Percentiles rank a stretch among this genome's conserved stretches.
These are phyloP conservation scores for Aspergillus udagawae DNA, from an alignment of 2,329 filamentous ascomycete species.

Conservation along the genomic window DNA sequence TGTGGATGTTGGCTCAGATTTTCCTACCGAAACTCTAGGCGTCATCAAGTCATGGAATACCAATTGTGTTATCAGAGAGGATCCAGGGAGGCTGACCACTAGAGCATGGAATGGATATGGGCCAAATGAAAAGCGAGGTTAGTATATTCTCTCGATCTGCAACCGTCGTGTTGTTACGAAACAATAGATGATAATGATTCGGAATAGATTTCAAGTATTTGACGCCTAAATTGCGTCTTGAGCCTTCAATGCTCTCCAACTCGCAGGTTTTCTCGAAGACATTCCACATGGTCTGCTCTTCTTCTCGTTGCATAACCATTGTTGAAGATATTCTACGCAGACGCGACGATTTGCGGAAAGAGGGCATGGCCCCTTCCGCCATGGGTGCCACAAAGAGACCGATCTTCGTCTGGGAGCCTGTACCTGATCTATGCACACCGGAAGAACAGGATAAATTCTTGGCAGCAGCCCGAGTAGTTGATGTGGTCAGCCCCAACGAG, in stretches of 20 bases:
- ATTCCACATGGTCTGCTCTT: constrained; percentile 85
- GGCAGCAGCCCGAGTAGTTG: constrained; percentile 50
- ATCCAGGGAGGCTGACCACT: constrained; percentile 69
- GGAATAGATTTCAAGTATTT: constrained; percentile 73
- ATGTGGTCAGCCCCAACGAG: constrained; percentile 76
- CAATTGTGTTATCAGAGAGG: constrained; percentile 63
- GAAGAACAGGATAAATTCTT: constrained; percentile 55
- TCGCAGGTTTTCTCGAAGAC: constrained; percentile 66
- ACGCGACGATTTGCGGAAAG: constrained; percentile 37
- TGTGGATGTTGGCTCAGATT: constrained; percentile 84
- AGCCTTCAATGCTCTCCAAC: constrained; percentile 65
- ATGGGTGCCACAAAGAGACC: constrained; percentile 51
- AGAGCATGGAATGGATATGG: constrained; percentile 91
- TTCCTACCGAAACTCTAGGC: constrained; percentile 62
- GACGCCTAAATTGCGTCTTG: constrained; percentile 79
- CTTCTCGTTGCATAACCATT: constrained; percentile 70
- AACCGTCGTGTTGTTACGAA: background rate
- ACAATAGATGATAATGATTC: constrained; percentile 1
- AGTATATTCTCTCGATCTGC: constrained; percentile 1
- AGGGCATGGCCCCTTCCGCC: constrained; percentile 23
- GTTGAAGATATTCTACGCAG: constrained; percentile 63
- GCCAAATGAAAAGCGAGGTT: constrained; percentile 59
- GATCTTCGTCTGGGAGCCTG: constrained; percentile 89
- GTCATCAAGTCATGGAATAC: constrained; percentile 74
- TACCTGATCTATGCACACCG: constrained; percentile 80